phyloP scores from a whole-genome alignment of 345 rosid genomes.

The Populus deltoides region DNA sequence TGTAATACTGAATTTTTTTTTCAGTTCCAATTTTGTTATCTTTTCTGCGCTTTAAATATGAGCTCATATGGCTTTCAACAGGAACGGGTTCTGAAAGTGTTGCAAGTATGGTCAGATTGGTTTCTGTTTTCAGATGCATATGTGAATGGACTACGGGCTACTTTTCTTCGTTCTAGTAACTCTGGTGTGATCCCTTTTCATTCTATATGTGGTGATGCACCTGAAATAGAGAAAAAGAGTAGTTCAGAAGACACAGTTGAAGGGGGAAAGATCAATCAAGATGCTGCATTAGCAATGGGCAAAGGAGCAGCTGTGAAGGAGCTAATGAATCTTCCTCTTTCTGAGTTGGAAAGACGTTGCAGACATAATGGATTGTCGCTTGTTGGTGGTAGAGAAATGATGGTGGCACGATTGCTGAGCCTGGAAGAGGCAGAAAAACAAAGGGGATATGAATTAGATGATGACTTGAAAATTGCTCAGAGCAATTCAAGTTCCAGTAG shows the following conservation, averaged over 20 bases:
- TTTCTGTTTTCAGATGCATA: conserved; percentile 99
- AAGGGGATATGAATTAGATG: conserved; percentile 75
- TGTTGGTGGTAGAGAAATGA: conserved; percentile 92
- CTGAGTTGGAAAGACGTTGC: conserved; percentile 96
- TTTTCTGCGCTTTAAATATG: conserved; percentile 5
- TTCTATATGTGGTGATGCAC: conserved; percentile 86
- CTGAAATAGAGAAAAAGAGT: conserved; percentile 68
- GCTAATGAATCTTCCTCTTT: conserved; percentile 78
- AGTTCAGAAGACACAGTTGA: conserved; percentile 42
- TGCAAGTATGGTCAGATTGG: conserved; percentile 99
- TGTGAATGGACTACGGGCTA: conserved; percentile 88
- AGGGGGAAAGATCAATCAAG: conserved; percentile 57
- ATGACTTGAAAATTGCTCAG: conserved; percentile 59
- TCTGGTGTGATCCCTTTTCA: conserved; percentile 85
- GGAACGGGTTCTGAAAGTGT: conserved; percentile 95
- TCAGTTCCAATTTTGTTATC: not conserved
- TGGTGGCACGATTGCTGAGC: conserved; percentile 90
- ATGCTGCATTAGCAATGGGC: conserved; percentile 92
- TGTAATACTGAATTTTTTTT: conserved; percentile 9
- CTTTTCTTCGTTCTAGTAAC: conserved; percentile 82
- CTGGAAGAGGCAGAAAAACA: conserved; percentile 95
- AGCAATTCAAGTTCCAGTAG: conserved; percentile 51
- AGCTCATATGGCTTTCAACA: conserved; percentile 31
- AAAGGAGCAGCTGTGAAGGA: conserved; percentile 90
- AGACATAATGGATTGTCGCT: conserved; percentile 97